Percentiles rank a stretch among this genome's conserved stretches.
These are phyloP conservation scores for Lactarius indigo DNA, from an alignment of 768 basidiomycete species.

Conservation along the genomic window DNA sequence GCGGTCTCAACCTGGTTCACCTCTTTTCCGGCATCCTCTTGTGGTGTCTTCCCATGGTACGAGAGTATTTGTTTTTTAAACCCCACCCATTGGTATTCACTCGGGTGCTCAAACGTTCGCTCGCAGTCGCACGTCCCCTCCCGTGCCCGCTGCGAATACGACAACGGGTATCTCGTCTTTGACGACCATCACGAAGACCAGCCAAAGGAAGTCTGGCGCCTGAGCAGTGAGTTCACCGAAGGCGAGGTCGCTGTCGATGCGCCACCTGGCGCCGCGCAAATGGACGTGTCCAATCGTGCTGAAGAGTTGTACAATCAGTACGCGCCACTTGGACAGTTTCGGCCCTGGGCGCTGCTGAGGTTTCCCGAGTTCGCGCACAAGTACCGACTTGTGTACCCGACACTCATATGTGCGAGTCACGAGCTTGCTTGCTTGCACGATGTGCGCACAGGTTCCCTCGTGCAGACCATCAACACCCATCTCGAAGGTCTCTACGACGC, in stretches of 20 bases:
- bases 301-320: constrained; percentile 18
- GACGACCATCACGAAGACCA: constrained; percentile 40
- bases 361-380: constrained; percentile 45
- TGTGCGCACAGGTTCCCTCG: constrained; percentile 45
- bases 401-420: constrained; percentile 48
- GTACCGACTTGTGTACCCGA: constrained; percentile 67
- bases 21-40: constrained; percentile 45
- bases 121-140: constrained; percentile 47
- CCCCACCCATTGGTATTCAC: not conserved
- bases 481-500: constrained; percentile 48
- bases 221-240: constrained; percentile 30
- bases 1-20: constrained; percentile 59
- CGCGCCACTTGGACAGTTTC: constrained; percentile 48
- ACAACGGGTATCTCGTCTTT: constrained; percentile 65
- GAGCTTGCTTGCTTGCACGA: constrained; percentile 59
- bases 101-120: not conserved
- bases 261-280: constrained; percentile 28
- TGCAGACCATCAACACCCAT: constrained; percentile 46
- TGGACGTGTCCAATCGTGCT: constrained; percentile 29
- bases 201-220: constrained; percentile 72
- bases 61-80: constrained; percentile 22
- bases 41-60: constrained; percentile 60
- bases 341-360: constrained; percentile 55
- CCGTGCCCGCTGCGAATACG: constrained; percentile 73
- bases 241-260: constrained; percentile 6